Evolutionary conservation across 345 rosid genomes (phyloP).

Genomic region (Anastatica hierochuntica): DNA sequence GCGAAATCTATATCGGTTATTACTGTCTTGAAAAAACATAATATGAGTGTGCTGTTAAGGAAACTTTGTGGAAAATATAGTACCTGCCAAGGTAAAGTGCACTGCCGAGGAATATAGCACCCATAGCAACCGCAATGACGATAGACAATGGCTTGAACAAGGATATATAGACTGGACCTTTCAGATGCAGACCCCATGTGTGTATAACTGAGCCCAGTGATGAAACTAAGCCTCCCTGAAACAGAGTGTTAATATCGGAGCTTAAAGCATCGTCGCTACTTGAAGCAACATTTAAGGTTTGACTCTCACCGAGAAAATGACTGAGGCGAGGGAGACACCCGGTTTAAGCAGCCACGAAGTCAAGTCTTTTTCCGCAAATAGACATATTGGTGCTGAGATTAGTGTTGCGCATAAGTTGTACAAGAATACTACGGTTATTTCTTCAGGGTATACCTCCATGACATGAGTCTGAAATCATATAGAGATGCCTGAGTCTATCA

Average conservation of each 20-base stretch:
- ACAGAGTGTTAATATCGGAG: neutral
- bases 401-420: conserved; percentile 20
- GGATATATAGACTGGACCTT: too few relatives aligned
- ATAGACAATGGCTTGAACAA: too few relatives aligned
- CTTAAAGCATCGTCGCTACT: neutral
- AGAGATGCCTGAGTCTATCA: too few relatives aligned
- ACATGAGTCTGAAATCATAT: conserved; percentile 27
- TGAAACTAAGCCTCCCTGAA: conserved; percentile 17
- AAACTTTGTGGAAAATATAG: neutral
- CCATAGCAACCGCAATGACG: too few relatives aligned
- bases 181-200: too few relatives aligned
- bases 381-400: conserved; percentile 30
- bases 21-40: neutral
- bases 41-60: neutral
- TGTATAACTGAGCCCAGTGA: conserved; percentile 12
- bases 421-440: conserved; percentile 20
- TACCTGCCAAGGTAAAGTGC: neutral
- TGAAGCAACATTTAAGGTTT: neutral
- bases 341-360: conserved; percentile 29
- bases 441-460: conserved; percentile 36
- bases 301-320: conserved; percentile 33
- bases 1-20: neutral
- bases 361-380: conserved; percentile 27
- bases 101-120: too few relatives aligned
- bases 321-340: conserved; percentile 19